phyloP scores from a whole-genome alignment of 2,329 filamentous ascomycete species.

The Gnomoniopsis smithogilvyi region DNA sequence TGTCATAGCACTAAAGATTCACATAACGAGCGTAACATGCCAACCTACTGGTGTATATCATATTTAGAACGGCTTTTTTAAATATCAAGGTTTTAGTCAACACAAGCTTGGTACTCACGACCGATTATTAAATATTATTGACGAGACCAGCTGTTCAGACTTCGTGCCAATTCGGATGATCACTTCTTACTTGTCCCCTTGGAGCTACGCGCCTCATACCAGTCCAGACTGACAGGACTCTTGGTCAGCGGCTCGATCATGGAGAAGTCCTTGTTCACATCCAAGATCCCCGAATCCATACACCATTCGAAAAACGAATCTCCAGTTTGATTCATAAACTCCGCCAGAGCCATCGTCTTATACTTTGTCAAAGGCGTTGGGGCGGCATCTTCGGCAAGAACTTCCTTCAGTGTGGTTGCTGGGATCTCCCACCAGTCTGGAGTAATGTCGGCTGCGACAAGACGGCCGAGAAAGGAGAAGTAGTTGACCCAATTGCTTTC shows the following conservation, averaged over 20 bases:
- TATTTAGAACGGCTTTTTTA: no score
- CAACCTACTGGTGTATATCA: no score
- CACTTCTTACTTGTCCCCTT: background rate
- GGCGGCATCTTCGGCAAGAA: conserved; percentile 9
- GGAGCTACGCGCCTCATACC: conserved; percentile 8
- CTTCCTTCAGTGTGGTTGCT: conserved; percentile 14
- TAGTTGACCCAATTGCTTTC: conserved; percentile 16
- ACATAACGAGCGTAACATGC: no score
- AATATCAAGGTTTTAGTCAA: no score
- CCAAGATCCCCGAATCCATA: conserved; percentile 13
- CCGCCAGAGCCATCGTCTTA: conserved; percentile 18
- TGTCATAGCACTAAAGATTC: no score
- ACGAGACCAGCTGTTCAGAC: no score
- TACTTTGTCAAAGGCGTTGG: conserved; percentile 10
- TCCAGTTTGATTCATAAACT: conserved; percentile 17
- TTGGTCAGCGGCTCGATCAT: conserved; percentile 15
- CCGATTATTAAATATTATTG: no score
- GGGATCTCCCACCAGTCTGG: conserved; percentile 19
- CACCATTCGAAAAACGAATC: conserved; percentile 17
- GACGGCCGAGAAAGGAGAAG: conserved; percentile 17
- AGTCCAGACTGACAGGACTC: conserved; percentile 6
- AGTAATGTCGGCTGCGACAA: conserved; percentile 14
- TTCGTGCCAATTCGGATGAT: background rate
- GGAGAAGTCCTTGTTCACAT: conserved; percentile 10
- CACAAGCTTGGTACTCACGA: no score